These are phyloP conservation scores for Schoenoplectus triqueter DNA, from an alignment of 202 grass and related monocot species.

Conservation along the genomic window DNA sequence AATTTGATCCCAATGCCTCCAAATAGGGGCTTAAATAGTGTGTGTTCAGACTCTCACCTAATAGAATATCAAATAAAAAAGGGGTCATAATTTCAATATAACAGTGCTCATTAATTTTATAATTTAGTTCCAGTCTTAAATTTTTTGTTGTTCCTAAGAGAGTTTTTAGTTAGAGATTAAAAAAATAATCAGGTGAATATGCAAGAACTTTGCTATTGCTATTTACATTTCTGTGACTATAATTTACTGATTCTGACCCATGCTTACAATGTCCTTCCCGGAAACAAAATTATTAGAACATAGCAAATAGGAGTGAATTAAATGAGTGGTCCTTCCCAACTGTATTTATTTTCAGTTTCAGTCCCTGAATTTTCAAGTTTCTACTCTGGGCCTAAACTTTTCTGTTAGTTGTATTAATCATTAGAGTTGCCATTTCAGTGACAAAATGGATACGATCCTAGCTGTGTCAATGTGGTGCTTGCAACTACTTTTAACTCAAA, in stretches of 20 bases:
- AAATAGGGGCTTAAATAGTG: conserved; percentile 82
- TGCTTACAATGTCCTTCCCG: background rate
- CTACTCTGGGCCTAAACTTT: background rate
- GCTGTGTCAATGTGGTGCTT: background rate
- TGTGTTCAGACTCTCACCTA: conserved; percentile 78
- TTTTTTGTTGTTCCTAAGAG: background rate
- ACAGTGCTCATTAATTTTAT: background rate
- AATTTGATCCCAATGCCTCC: conserved; percentile 80
- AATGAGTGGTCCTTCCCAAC: background rate
- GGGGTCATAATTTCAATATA: background rate
- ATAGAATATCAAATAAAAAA: background rate
- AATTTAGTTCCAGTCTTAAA: background rate
- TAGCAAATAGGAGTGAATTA: background rate
- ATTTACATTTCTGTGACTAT: background rate
- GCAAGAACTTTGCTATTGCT: conserved; percentile 2
- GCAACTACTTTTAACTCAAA: background rate
- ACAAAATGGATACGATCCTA: background rate
- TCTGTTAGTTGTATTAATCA: conserved; percentile 12
- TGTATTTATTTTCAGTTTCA: conserved; percentile 18
- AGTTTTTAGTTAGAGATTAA: background rate
- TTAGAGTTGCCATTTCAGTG: conserved; percentile 18
- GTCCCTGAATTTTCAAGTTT: background rate
- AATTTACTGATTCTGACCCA: background rate
- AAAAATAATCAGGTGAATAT: background rate
- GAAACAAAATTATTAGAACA: conserved; percentile 20